These are phyloP conservation scores for Rhizopus microsporus DNA, from an alignment of 371 early-diverging fungal genomes.

Conservation along the genomic window DNA sequence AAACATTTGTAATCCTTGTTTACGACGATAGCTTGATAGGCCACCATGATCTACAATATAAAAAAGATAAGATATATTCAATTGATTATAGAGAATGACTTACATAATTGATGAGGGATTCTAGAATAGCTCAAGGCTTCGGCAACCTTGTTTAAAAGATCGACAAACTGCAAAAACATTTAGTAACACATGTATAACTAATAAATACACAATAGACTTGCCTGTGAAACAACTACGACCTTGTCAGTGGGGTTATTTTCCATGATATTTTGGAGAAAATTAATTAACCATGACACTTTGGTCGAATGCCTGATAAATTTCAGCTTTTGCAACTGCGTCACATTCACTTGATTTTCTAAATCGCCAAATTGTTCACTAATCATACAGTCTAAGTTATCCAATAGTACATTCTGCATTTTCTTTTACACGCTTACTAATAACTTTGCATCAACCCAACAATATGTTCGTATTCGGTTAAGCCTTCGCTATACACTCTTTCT, in stretches of 20 bases:
- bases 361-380: slow-evolving; percentile 40
- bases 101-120: slow-evolving; percentile 32
- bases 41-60: slow-evolving; percentile 36
- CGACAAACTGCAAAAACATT: slow-evolving; percentile 29
- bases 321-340: slow-evolving; percentile 30
- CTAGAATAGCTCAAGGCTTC: slow-evolving; percentile 17
- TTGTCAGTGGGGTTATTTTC: slow-evolving; percentile 25
- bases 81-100: slow-evolving; percentile 9
- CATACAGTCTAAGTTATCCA: neutral
- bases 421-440: slow-evolving; percentile 30
- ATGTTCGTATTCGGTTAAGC: slow-evolving; percentile 30
- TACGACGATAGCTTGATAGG: slow-evolving; percentile 23
- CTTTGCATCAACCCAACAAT: slow-evolving; percentile 36
- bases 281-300: slow-evolving; percentile 36
- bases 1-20: slow-evolving; percentile 30
- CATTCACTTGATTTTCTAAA: slow-evolving; percentile 24
- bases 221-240: slow-evolving; percentile 46
- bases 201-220: slow-evolving; percentile 4
- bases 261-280: slow-evolving; percentile 23
- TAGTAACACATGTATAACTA: neutral
- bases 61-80: neutral
- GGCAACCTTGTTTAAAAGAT: slow-evolving; percentile 29
- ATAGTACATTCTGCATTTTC: neutral
- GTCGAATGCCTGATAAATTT: slow-evolving; percentile 37
- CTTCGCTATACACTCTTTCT: slow-evolving; percentile 22